phyloP scores from a whole-genome alignment of 345 rosid species.

The Jatropha curcas region DNA sequence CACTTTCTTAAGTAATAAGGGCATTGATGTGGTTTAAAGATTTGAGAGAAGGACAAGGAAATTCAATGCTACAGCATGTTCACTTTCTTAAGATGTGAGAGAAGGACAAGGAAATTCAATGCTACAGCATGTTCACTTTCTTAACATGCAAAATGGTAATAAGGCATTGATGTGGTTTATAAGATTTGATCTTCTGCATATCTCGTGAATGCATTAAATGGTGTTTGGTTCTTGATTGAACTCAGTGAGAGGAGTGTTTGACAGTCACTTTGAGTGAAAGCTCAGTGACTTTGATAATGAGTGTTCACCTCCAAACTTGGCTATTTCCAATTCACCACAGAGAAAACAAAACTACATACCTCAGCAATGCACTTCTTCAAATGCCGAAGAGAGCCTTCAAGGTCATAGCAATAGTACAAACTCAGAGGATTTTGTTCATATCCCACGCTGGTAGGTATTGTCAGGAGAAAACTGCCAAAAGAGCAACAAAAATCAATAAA shows the following conservation, averaged over 20 bases:
- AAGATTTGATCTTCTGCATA: neutral
- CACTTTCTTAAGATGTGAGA: neutral
- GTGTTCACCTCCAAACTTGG: too few relatives aligned
- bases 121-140: neutral
- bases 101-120: neutral
- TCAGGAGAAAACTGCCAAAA: slow-evolving; percentile 63
- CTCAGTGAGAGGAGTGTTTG: neutral
- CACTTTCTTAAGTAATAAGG: too few relatives aligned
- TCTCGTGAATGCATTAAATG: neutral
- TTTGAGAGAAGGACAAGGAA: too few relatives aligned
- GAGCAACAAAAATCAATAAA: neutral
- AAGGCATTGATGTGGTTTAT: neutral
- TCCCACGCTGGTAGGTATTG: slow-evolving; percentile 90
- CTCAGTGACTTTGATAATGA: too few relatives aligned
- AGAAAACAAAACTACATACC: slow-evolving; percentile 40
- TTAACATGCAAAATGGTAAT: neutral
- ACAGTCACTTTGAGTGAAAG: neutral
- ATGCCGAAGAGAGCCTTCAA: slow-evolving; percentile 36
- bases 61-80: too few relatives aligned
- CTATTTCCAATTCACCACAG: neutral
- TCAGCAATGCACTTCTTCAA: slow-evolving; percentile 84
- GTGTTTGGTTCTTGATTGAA: neutral
- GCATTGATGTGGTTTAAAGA: too few relatives aligned
- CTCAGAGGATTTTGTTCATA: slow-evolving; percentile 92
- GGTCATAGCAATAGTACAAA: slow-evolving; percentile 75